A percentile compares a stretch with the other conserved stretches of the same genome.
These are phyloP conservation scores for Gigaspora rosea DNA, from an alignment of 192 early-diverging fungal genomes.

Conservation along the genomic window DNA sequence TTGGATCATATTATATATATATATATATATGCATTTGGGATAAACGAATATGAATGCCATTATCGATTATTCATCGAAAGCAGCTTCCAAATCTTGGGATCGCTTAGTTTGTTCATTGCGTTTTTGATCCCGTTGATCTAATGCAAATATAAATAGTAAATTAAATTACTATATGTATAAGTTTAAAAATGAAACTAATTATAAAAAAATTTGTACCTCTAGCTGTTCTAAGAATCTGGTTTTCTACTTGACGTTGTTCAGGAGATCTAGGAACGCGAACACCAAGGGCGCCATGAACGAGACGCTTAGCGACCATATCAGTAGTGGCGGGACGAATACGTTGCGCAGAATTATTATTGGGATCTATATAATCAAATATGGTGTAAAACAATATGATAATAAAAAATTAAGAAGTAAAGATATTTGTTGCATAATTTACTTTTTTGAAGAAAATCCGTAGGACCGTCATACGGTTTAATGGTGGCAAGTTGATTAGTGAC, in stretches of 20 bases:
- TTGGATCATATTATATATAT: neutral
- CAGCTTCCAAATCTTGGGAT: conserved; percentile 29
- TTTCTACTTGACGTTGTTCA: conserved; percentile 44
- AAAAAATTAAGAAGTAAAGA: neutral
- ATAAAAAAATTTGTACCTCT: conserved; percentile 22
- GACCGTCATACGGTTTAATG: conserved; percentile 65
- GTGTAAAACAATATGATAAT: neutral
- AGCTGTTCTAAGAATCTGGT: conserved; percentile 12
- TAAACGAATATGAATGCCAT: too few relatives aligned
- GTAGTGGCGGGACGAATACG: conserved; percentile 50
- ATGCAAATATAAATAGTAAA: neutral
- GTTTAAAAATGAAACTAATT: too few relatives aligned
- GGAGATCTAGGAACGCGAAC: conserved; percentile 51
- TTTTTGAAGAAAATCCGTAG: conserved; percentile 42
- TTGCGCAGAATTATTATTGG: conserved; percentile 36
- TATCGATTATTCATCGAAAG: conserved; percentile 27
- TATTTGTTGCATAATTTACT: conserved; percentile 16
- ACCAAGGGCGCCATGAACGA: conserved; percentile 77
- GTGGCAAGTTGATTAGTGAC: conserved; percentile 37
- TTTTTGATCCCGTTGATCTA: conserved; percentile 30
- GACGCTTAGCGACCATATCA: conserved; percentile 73
- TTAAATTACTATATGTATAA: too few relatives aligned
- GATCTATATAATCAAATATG: conserved; percentile 9
- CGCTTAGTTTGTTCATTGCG: conserved; percentile 21
- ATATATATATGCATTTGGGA: neutral